Percentiles rank a stretch among this genome's conserved stretches.
phyloP scores from a whole-genome alignment of 2,329 filamentous ascomycete species.

The Elsinoe batatas region DNA sequence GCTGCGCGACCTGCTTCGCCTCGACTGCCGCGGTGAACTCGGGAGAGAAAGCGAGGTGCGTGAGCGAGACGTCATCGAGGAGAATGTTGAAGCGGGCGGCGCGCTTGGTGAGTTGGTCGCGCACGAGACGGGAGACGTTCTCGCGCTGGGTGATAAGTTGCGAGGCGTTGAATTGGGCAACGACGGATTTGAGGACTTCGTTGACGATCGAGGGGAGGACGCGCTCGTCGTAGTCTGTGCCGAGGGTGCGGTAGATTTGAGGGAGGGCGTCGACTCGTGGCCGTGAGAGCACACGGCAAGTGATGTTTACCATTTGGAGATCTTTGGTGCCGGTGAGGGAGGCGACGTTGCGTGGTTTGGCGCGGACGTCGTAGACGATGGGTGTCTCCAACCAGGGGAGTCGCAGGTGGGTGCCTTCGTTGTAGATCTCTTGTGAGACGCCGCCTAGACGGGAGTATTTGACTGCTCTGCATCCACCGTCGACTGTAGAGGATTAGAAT shows the following conservation, averaged over 20 bases:
- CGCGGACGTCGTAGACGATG: slow-evolving; percentile 93
- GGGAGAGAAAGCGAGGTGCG: slow-evolving; percentile 60
- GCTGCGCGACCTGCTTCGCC: slow-evolving; percentile 62
- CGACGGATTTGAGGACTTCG: slow-evolving; percentile 97
- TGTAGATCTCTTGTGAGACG: slow-evolving; percentile 93
- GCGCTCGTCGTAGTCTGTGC: slow-evolving; percentile 92
- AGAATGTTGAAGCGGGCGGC: slow-evolving; percentile 96
- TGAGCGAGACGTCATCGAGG: slow-evolving; percentile 93
- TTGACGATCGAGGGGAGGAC: slow-evolving; percentile 98
- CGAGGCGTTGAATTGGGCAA: slow-evolving; percentile 96
- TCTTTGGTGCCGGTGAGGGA: slow-evolving; percentile 98
- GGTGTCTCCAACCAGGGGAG: slow-evolving; percentile 97
- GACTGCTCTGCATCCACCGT: slow-evolving; percentile 97
- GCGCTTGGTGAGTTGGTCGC: slow-evolving; percentile 83
- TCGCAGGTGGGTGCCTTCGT: slow-evolving; percentile 88
- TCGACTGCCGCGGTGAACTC: slow-evolving; percentile 61
- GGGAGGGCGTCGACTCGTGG: slow-evolving; percentile 81
- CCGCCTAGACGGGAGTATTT: slow-evolving; percentile 86
- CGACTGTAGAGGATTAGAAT: slow-evolving; percentile 47
- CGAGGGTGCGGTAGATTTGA: slow-evolving; percentile 93
- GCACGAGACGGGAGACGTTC: slow-evolving; percentile 81
- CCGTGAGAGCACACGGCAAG: slow-evolving; percentile 92
- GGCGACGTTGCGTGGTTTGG: slow-evolving; percentile 91
- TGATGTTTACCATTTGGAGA: slow-evolving; percentile 99
- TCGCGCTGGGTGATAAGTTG: slow-evolving; percentile 99